phyloP scores from a whole-genome alignment of 2,329 filamentous ascomycete species.

The Davidsoniella neocaledoniae region DNA sequence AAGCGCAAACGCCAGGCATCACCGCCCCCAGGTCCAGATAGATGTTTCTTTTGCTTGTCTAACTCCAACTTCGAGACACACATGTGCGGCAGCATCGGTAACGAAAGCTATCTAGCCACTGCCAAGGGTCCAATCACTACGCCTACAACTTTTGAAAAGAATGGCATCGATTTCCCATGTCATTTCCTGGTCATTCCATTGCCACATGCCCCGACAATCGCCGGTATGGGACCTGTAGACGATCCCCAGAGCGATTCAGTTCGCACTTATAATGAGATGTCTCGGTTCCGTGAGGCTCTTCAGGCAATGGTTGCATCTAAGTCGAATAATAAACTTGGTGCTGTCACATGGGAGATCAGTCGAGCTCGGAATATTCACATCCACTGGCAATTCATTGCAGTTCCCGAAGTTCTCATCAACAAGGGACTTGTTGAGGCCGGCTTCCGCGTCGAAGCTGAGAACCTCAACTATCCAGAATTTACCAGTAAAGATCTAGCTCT shows the following conservation, averaged over 20 bases:
- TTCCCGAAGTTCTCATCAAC: conserved; percentile 48
- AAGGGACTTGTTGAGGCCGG: conserved; percentile 70
- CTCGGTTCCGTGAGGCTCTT: conserved; percentile 56
- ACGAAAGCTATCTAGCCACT: conserved; percentile 75
- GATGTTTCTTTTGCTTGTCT: conserved; percentile 91
- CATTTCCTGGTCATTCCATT: conserved; percentile 89
- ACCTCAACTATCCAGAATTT: conserved; percentile 39
- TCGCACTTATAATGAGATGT: conserved; percentile 64
- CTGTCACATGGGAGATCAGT: conserved; percentile 86
- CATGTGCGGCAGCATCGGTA: conserved; percentile 77
- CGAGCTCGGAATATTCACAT: conserved; percentile 65
- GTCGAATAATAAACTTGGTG: conserved; percentile 47
- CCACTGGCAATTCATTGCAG: conserved; percentile 85
- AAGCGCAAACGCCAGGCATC: conserved; percentile 29
- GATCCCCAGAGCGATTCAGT: conserved; percentile 36
- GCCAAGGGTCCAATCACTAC: conserved; percentile 80
- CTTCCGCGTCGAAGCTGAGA: conserved; percentile 78
- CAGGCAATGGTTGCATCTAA: conserved; percentile 57
- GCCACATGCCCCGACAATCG: conserved; percentile 60
- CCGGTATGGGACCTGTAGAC: conserved; percentile 40
- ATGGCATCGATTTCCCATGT: conserved; percentile 56
- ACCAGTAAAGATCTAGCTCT: conserved; percentile 30
- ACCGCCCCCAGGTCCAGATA: conserved; percentile 52
- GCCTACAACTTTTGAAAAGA: conserved; percentile 43
- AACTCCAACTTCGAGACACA: conserved; percentile 73